Evolutionary conservation across 2,329 filamentous ascomycete species (phyloP).

Genomic region (Fusarium bactridioides): DNA sequence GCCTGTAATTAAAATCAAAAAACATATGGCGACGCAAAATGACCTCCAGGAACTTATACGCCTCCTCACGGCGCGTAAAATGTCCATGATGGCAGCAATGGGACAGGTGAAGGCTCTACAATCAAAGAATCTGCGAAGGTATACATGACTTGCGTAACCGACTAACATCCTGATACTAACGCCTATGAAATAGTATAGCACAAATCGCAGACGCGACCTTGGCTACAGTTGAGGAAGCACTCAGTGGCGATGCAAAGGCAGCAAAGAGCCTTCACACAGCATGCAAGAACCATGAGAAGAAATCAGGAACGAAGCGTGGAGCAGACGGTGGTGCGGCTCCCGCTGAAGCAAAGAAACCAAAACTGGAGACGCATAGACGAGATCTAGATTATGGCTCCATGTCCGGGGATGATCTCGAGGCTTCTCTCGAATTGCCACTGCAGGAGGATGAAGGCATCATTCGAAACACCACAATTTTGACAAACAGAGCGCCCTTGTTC

Average conservation of each 20-base stretch:
- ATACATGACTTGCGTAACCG: constrained; percentile 44
- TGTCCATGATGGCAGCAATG: constrained; percentile 68
- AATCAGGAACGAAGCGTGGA: constrained; percentile 42
- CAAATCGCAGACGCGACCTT: constrained; percentile 62
- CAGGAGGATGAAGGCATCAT: constrained; percentile 67
- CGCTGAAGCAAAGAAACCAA: constrained; percentile 43
- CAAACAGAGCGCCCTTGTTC: constrained; percentile 83
- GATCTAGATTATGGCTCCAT: constrained; percentile 52
- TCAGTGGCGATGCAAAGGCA: constrained; percentile 56
- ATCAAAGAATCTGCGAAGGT: constrained; percentile 63
- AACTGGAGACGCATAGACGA: constrained; percentile 45
- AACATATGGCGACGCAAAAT: constrained; percentile 61
- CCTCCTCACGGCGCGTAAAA: constrained; percentile 65
- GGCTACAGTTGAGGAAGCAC: constrained; percentile 53
- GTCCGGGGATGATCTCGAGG: constrained; percentile 67
- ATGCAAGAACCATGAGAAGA: constrained; percentile 62
- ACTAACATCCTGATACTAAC: neutral
- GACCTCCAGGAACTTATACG: constrained; percentile 69
- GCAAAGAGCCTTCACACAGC: constrained; percentile 61
- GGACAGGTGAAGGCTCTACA: constrained; percentile 66
- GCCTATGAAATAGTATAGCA: constrained; percentile 53
- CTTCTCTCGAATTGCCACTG: constrained; percentile 67
- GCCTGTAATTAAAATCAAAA: too few species aligned
- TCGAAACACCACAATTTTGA: constrained; percentile 65
- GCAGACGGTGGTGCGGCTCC: constrained; percentile 32